These are phyloP conservation scores for Kwoniella shivajii DNA, from an alignment of 1,284 basidiomycete genomes.

Conservation along the genomic window DNA sequence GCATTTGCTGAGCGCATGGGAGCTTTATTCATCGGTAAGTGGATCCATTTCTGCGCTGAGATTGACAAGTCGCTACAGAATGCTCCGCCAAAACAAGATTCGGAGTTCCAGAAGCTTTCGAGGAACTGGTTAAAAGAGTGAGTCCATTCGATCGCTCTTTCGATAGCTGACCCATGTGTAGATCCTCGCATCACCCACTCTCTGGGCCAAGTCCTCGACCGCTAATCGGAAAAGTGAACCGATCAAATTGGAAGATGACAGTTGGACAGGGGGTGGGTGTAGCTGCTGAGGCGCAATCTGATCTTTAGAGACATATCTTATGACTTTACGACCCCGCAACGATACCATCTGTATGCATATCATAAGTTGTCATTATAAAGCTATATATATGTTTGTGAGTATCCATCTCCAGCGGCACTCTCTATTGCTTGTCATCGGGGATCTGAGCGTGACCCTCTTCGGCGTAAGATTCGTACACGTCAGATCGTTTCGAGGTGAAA, in stretches of 20 bases:
- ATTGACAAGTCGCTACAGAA: conserved; percentile 39
- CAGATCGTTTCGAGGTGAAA: conserved; percentile 24
- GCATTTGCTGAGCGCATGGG: conserved; percentile 79
- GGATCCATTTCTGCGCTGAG: conserved; percentile 1
- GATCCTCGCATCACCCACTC: conserved; percentile 53
- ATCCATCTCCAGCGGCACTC: background rate
- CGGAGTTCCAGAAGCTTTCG: conserved; percentile 77
- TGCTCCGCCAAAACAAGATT: conserved; percentile 78
- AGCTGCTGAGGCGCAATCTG: conserved; percentile 6
- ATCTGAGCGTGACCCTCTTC: conserved; percentile 17
- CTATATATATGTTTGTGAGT: background rate
- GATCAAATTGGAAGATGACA: conserved; percentile 11
- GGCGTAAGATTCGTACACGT: conserved; percentile 32
- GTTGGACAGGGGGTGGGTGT: conserved; percentile 12
- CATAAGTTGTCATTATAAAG: conserved; percentile 7
- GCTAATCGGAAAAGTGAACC: conserved; percentile 4
- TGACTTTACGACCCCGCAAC: background rate
- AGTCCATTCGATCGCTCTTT: conserved; percentile 11
- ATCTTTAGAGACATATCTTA: background rate
- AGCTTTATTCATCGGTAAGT: conserved; percentile 82
- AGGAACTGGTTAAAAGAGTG: conserved; percentile 71
- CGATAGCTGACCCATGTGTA: conserved; percentile 13
- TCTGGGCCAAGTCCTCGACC: conserved; percentile 36
- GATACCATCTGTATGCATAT: conserved; percentile 9
- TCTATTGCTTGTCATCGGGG: conserved; percentile 14